Evolutionary conservation across 306 rosid genomes (phyloP), one percentile per base, ranked within the genome.

Genomic region (Mimosa pudica): DNA sequence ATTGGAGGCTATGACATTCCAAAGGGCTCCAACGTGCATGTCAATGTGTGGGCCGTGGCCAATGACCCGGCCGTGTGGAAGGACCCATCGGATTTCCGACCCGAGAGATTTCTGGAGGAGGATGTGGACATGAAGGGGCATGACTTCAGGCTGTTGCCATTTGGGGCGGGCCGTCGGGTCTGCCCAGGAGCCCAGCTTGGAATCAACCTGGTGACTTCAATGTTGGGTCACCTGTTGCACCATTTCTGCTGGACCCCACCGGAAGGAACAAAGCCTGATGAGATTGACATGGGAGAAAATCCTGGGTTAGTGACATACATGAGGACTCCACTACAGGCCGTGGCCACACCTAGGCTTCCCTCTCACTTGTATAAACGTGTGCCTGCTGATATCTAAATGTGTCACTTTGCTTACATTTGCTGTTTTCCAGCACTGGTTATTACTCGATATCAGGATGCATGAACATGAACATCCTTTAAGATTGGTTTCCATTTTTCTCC

Each of bases 121-220:
- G 98, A 95, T 58, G 94, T 95, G 12, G 97, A 92, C 83, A 92
- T 95, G 96, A 95, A 95, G 81, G 98, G 98, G 0, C 97, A 91
- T 73, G 96, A 92, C 17, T 90, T 41, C 36, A 88, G 98, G 77
- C 81, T 95, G 5, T 78, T 95, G 2, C 98, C 97, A 1, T 92
- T 95, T 9, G 97, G 98, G 18, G 91, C 97, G 0, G 98, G 98
- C 20, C 90, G 98, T 6, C 78, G 98, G 20, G 89, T 92, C 0
- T 95, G 98, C 82, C 98, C 98, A 0, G 97, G 98, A 10, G 95
- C 98, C 24, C 97, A 92, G 57, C 93, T 92, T 3, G 97, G 97
- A 12, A 90, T 94, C 74, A 89, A 91, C 48, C 77, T 94, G 84
- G 98, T 91, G 61, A 81, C 88, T 0, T 94, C 97, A 4, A 94